A percentile compares a stretch with the other conserved stretches of the same genome.
Conservation (phyloP, 192 early-diverging fungal species). For the Coemansia aciculifera region DNA sequence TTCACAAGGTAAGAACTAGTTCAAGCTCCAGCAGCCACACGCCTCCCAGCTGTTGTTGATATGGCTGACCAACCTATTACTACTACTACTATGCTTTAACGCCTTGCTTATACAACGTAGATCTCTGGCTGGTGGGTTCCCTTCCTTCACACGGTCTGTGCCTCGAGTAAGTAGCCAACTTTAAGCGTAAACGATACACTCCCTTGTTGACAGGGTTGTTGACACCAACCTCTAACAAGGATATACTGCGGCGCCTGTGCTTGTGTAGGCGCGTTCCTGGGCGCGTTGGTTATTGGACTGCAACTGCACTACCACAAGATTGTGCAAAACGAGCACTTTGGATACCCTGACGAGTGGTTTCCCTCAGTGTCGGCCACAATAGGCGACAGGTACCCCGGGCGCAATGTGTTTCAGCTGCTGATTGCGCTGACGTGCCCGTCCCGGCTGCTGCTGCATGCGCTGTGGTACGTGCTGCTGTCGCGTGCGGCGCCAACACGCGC, state of each 20-base stretch:
- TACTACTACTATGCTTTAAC: not conserved
- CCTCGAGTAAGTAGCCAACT: constrained; percentile 39
- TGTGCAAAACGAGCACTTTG: constrained; percentile 75
- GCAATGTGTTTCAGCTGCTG: constrained; percentile 75
- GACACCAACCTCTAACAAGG: not conserved
- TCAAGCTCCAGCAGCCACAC: not conserved
- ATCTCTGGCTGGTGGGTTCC: constrained; percentile 57
- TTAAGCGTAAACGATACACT: not conserved
- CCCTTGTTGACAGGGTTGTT: not conserved
- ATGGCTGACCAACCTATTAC: not conserved
- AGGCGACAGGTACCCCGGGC: constrained; percentile 77
- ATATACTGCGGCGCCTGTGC: not conserved
- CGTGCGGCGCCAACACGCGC: constrained; percentile 36
- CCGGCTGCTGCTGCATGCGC: constrained; percentile 49
- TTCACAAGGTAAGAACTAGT: constrained; percentile 30
- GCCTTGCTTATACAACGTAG: constrained; percentile 18
- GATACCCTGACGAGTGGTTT: constrained; percentile 81
- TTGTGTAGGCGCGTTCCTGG: constrained; percentile 62
- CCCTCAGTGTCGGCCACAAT: constrained; percentile 81
- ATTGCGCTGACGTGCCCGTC: constrained; percentile 70
- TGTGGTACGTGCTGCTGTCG: constrained; percentile 54
- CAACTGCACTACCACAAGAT: constrained; percentile 80
- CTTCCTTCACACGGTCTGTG: constrained; percentile 55
- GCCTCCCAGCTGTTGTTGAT: not conserved
- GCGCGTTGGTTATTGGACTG: constrained; percentile 67